phyloP scores from a whole-genome alignment of 2,329 filamentous ascomycete species.

The Exserohilum rostratum region DNA sequence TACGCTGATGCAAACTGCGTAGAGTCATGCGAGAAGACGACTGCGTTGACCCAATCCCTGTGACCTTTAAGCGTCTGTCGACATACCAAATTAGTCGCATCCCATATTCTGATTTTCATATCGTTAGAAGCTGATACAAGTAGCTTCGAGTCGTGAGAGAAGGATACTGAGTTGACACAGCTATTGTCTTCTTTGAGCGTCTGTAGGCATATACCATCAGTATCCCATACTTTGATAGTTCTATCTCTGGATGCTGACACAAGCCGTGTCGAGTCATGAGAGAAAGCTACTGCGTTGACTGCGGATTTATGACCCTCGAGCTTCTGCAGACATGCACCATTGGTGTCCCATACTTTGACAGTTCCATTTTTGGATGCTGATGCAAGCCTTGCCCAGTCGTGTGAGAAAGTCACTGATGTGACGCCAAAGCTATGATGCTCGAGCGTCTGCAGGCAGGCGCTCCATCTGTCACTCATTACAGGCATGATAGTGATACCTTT shows the following conservation, averaged over 20 bases:
- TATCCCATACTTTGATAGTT: slow-evolving; percentile 27
- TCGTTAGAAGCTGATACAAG: slow-evolving; percentile 20
- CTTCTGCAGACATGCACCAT: neutral
- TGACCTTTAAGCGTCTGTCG: neutral
- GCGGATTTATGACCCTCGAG: neutral
- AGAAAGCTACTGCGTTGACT: slow-evolving; percentile 5
- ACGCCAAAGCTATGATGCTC: neutral
- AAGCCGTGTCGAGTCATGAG: slow-evolving; percentile 4
- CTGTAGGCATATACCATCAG: slow-evolving; percentile 13
- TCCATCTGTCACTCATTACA: neutral
- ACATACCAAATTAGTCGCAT: neutral
- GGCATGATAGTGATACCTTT: neutral
- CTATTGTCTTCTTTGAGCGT: slow-evolving; percentile 11
- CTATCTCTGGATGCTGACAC: neutral
- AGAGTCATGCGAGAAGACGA: neutral
- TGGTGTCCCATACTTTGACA: neutral
- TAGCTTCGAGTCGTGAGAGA: slow-evolving; percentile 3
- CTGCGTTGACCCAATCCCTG: neutral
- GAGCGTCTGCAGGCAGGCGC: slow-evolving; percentile 12
- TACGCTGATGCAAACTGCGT: neutral
- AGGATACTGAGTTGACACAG: slow-evolving; percentile 1
- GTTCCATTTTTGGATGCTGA: neutral
- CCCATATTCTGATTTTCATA: slow-evolving; percentile 13
- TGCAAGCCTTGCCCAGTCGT: neutral
- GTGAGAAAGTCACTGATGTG: neutral